Conservation (phyloP, 2,329 filamentous ascomycete genomes). For the Clonostachys solani region DNA sequence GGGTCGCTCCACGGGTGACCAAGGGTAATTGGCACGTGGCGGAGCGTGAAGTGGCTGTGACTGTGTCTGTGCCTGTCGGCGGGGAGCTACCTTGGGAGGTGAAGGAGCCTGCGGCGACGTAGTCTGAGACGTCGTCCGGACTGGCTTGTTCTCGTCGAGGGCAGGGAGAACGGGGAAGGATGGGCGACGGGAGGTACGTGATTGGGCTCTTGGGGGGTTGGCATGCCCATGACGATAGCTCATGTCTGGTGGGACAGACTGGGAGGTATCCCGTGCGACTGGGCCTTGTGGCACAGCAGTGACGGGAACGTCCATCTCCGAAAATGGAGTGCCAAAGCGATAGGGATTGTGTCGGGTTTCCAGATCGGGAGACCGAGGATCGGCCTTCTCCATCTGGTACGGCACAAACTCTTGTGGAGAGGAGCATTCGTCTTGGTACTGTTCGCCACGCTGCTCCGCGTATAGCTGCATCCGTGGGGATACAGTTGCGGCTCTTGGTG, state of each 20-base stretch:
- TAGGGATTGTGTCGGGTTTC: slow-evolving; percentile 58
- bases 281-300: slow-evolving; percentile 69
- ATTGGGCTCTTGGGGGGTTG: slow-evolving; percentile 39
- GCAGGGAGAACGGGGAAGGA: slow-evolving; percentile 65
- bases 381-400: slow-evolving; percentile 46
- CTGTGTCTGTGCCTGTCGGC: slow-evolving; percentile 18
- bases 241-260: slow-evolving; percentile 95
- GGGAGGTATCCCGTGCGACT: slow-evolving; percentile 72
- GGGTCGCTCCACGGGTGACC: slow-evolving; percentile 43
- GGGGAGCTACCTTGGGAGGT: slow-evolving; percentile 24
- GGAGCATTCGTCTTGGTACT: slow-evolving; percentile 9
- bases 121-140: slow-evolving; percentile 24
- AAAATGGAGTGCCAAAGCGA: slow-evolving; percentile 81
- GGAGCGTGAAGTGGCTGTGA: slow-evolving; percentile 39
- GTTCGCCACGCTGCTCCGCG: slow-evolving; percentile 5
- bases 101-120: slow-evolving; percentile 18
- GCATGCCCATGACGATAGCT: slow-evolving; percentile 55
- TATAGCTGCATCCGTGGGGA: slow-evolving; percentile 17
- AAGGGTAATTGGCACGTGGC: slow-evolving; percentile 51
- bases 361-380: slow-evolving; percentile 49
- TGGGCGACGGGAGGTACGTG: slow-evolving; percentile 59
- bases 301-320: slow-evolving; percentile 84
- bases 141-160: slow-evolving; percentile 60
- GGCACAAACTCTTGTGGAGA: slow-evolving; percentile 33
- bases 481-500: slow-evolving; percentile 18